Base-by-base conservation (phyloP, 495 filamentous ascomycete species). In the Aspergillus baeticus region DNA sequence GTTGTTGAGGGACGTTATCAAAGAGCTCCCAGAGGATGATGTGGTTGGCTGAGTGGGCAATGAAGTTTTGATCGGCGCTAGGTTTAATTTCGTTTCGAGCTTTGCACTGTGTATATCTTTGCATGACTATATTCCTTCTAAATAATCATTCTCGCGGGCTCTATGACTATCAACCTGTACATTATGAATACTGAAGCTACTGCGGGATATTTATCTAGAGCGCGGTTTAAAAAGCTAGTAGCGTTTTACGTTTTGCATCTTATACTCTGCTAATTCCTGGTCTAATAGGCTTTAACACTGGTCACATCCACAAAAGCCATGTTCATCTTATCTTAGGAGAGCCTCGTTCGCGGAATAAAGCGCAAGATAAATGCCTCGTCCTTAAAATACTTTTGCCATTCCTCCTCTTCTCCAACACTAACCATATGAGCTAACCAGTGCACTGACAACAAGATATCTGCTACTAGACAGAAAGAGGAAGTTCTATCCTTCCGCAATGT, bases 1-100 rank as follows among this genome's bases (percentile, higher is more conserved):
- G 52, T 81, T 92, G 68, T 85, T 96, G 36, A 84, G 92, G 75
- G 74, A 79, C 44, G 87, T 90, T 7, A 84, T 97, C 62, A 83
- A 79, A 17, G 78, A 81, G 61, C 67, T 95, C 61, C 89, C 90
- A 3, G 87, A 89, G 13, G 91, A 94, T 37, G 73, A 72, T 29
- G 67, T 13, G 54, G 72, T 22, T 43, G 66, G 18, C 69, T 68
- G 37, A 60, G 55, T 72, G 52, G 61, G n/a, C n/a, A 37, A 23
- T 20, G 34, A 31, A 29, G 21, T 14, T 52, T 31, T 14, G 34
- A 31, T 46, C 17, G 20, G 49, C 35, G 48, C 15, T 46, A 14
- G 48, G 20, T 29, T 29, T n/a, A 29, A 4, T 31, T 42, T 15
- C n/a, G 18, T 10, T 3, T 39, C 26, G 26, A 31, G 3, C n/a